A percentile compares a stretch with the other conserved stretches of the same genome.
These are phyloP conservation scores for Schizonepeta tenuifolia DNA, from an alignment of 257 asterid genomes.

Conservation along the genomic window DNA sequence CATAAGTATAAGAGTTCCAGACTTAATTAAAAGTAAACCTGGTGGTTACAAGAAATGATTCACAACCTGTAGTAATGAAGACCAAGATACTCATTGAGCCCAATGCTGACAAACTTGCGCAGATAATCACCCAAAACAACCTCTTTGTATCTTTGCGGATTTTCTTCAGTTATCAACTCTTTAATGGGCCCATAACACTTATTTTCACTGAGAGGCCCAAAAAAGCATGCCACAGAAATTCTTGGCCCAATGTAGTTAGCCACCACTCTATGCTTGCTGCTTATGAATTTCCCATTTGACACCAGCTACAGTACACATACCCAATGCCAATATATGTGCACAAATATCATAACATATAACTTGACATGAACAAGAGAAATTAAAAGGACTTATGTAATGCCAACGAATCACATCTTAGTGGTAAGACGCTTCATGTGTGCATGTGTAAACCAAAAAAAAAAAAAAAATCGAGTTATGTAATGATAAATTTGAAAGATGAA, in stretches of 20 bases:
- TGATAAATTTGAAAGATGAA: background rate
- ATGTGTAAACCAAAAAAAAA: too few species aligned
- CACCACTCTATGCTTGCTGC: constrained; percentile 47
- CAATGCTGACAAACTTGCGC: constrained; percentile 28
- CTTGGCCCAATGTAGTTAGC: constrained; percentile 50
- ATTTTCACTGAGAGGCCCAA: constrained; percentile 10
- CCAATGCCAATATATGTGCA: background rate
- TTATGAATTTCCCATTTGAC: constrained; percentile 49
- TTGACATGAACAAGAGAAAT: background rate
- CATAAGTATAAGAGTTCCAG: too few species aligned
- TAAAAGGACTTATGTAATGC: too few species aligned
- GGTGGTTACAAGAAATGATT: too few species aligned
- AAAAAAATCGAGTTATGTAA: too few species aligned
- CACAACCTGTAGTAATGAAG: constrained; percentile 43
- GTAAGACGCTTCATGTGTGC: too few species aligned
- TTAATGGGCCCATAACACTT: constrained; percentile 47
- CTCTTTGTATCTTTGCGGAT: constrained; percentile 47
- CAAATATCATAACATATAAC: too few species aligned
- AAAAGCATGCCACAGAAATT: constrained; percentile 53
- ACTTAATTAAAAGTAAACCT: too few species aligned
- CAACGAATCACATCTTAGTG: too few species aligned
- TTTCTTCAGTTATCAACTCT: constrained; percentile 50
- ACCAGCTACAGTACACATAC: constrained; percentile 35
- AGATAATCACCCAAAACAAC: constrained; percentile 37
- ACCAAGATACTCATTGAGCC: constrained; percentile 39